These are phyloP conservation scores for Metschnikowia continentalis DNA, from an alignment of 805 yeast species.

Conservation along the genomic window DNA sequence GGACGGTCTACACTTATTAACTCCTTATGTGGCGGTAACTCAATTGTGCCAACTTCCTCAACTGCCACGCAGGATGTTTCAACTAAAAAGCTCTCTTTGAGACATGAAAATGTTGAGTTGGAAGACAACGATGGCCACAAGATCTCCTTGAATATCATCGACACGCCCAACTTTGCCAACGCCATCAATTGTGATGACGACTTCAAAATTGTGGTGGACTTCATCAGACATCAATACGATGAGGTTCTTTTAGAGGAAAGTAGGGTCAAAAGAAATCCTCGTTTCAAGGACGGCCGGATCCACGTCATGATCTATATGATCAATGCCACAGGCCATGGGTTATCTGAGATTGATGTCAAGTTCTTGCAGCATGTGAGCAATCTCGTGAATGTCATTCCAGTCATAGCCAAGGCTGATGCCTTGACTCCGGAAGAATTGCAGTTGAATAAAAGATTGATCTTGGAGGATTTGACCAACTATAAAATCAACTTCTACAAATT, in stretches of 20 bases:
- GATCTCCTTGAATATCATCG: conserved; percentile 70
- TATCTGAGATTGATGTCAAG: conserved; percentile 38
- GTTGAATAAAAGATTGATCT: conserved; percentile 67
- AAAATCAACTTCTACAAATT: conserved; percentile 71
- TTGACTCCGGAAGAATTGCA: conserved; percentile 45
- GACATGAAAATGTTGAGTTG: conserved; percentile 78
- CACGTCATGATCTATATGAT: conserved; percentile 52
- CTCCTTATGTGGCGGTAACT: conserved; percentile 80
- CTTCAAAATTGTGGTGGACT: conserved; percentile 70
- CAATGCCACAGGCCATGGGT: conserved; percentile 45
- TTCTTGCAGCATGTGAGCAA: conserved; percentile 39
- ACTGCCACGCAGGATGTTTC: conserved; percentile 57
- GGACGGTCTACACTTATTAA: conserved; percentile 93
- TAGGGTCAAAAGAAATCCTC: conserved; percentile 77
- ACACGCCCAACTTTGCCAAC: conserved; percentile 82
- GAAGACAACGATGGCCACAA: conserved; percentile 85
- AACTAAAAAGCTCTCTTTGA: conserved; percentile 48
- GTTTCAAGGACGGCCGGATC: conserved; percentile 80
- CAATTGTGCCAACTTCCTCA: conserved; percentile 67
- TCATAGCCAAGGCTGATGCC: conserved; percentile 42
- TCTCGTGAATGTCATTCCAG: conserved; percentile 42
- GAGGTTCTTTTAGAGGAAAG: conserved; percentile 78
- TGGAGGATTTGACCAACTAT: conserved; percentile 70
- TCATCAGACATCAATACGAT: conserved; percentile 76
- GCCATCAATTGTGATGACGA: conserved; percentile 63